Evolutionary conservation across 345 rosid genomes (phyloP).

Genomic region (Eucalyptus marginata): DNA sequence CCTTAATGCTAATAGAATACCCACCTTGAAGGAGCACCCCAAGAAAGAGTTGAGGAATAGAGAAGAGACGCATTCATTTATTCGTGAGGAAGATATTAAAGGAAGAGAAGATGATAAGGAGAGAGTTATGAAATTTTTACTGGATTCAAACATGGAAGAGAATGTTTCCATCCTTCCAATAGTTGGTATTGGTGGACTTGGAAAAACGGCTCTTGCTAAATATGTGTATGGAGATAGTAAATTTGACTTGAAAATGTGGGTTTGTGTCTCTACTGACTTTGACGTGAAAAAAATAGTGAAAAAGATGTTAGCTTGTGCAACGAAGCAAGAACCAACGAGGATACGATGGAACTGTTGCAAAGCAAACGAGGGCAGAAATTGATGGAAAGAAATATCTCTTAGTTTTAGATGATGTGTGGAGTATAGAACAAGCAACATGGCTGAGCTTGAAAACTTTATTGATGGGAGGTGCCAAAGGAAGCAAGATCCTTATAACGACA

Average conservation of each 20-base stretch:
- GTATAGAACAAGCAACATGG: fast-evolving
- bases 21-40: not conserved
- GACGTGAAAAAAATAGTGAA: fast-evolving
- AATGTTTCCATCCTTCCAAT: too few relatives aligned
- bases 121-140: fast-evolving
- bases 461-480: not conserved
- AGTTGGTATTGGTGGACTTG: too few relatives aligned
- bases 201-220: too few relatives aligned
- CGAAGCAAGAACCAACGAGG: fast-evolving
- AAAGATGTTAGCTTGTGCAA: fast-evolving
- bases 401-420: too few relatives aligned
- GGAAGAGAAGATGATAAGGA: not conserved
- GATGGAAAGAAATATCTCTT: too few relatives aligned
- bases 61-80: not conserved
- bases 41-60: not conserved
- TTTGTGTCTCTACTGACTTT: too few relatives aligned
- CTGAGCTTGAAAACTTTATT: fast-evolving
- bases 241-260: too few relatives aligned
- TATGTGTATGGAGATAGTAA: too few relatives aligned
- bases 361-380: fast-evolving
- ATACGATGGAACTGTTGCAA: fast-evolving
- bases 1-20: not conserved
- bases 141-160: not conserved
- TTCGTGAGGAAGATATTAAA: not conserved
- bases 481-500: not conserved